phyloP scores from a whole-genome alignment of 192 early-diverging fungal species.

The Backusella mclennaniae region DNA sequence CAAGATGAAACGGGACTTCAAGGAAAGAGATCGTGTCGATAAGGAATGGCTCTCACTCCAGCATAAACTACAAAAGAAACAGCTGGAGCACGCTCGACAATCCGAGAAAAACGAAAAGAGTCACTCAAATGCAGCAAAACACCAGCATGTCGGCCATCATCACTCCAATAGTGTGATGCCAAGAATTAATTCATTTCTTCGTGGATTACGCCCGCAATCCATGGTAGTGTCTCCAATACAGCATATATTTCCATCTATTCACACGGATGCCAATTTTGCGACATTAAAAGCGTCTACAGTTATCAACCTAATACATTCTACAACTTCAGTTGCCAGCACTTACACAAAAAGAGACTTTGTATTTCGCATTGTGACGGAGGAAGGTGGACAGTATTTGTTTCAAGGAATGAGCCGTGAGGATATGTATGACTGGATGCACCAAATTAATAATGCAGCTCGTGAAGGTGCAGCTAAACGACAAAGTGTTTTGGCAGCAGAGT shows the following conservation, averaged over 20 bases:
- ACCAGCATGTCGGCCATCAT: constrained; percentile 12
- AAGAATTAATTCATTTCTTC: constrained; percentile 38
- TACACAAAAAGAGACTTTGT: constrained; percentile 70
- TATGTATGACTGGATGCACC: constrained; percentile 72
- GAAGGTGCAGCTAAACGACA: constrained; percentile 68
- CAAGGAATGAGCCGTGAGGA: constrained; percentile 64
- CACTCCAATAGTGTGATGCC: constrained; percentile 17
- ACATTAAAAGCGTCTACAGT: constrained; percentile 62
- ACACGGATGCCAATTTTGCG: constrained; percentile 1
- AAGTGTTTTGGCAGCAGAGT: constrained; percentile 65
- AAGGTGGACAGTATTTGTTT: constrained; percentile 75
- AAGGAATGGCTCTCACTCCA: constrained; percentile 57
- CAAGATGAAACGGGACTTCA: constrained; percentile 62
- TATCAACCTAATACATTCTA: constrained; percentile 76
- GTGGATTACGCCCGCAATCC: constrained; percentile 20
- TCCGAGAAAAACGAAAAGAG: constrained; percentile 43
- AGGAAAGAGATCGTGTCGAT: constrained; percentile 65
- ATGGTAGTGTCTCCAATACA: background rate
- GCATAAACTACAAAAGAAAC: constrained; percentile 43
- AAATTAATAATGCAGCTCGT: constrained; percentile 65
- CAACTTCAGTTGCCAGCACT: constrained; percentile 62
- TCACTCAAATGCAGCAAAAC: constrained; percentile 7
- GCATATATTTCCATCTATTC: constrained; percentile 1
- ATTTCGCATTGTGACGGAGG: constrained; percentile 78
- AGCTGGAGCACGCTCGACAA: constrained; percentile 43